phyloP scores from a whole-genome alignment of 2,329 filamentous ascomycete species.

The Knufia petricola region DNA sequence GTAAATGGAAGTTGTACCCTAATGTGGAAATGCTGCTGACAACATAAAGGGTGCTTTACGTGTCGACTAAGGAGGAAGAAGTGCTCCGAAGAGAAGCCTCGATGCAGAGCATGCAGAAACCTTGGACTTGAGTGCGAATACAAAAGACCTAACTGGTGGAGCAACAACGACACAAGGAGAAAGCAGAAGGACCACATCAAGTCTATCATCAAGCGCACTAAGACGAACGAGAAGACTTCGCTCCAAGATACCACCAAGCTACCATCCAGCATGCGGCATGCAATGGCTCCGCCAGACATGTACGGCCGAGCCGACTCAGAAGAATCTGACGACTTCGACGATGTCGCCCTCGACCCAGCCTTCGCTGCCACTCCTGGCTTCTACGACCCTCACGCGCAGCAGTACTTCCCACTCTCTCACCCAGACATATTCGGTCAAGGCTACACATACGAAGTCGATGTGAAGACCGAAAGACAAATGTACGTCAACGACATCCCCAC shows the following conservation, averaged over 20 bases:
- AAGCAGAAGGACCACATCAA: conserved; percentile 93
- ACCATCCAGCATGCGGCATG: conserved; percentile 59
- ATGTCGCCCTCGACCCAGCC: conserved; percentile 60
- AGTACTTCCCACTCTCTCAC: conserved; percentile 45
- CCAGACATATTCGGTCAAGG: conserved; percentile 46
- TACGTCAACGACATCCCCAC: conserved; percentile 86
- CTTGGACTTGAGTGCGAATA: conserved; percentile 88
- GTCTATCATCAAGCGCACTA: conserved; percentile 90
- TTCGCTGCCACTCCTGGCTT: conserved; percentile 34
- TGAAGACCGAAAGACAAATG: conserved; percentile 91
- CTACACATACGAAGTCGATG: conserved; percentile 80
- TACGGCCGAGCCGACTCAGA: conserved; percentile 63
- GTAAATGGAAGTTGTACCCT: conserved; percentile 45
- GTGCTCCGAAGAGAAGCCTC: conserved; percentile 58
- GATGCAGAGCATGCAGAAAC: conserved; percentile 55
- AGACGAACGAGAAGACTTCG: conserved; percentile 73
- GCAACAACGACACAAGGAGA: conserved; percentile 75
- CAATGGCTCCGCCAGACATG: conserved; percentile 66
- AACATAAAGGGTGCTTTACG: conserved; percentile 51
- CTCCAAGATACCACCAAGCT: conserved; percentile 26
- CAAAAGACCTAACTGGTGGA: conserved; percentile 95
- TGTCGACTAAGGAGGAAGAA: conserved; percentile 60
- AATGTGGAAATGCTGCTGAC: conserved; percentile 6
- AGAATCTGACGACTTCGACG: conserved; percentile 58
- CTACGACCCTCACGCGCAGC: conserved; percentile 34